phyloP scores from a whole-genome alignment of 1,284 basidiomycete species.

The Ceratobasidium sp. region DNA sequence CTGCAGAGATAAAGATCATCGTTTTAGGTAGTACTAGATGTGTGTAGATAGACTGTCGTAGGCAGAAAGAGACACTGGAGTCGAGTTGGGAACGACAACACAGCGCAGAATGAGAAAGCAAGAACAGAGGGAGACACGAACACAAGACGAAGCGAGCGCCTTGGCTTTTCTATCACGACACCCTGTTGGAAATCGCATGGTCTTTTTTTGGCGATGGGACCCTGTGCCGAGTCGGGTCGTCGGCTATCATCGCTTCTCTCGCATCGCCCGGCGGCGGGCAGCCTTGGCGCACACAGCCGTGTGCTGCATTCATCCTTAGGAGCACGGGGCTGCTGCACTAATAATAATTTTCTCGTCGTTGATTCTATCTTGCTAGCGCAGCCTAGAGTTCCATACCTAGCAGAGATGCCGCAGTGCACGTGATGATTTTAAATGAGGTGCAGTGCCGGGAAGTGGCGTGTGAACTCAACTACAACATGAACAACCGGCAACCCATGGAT shows the following conservation, averaged over 20 bases:
- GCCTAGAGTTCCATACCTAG: too few species aligned
- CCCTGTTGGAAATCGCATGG: not conserved
- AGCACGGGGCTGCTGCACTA: too few species aligned
- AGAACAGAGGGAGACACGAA: slow-evolving; percentile 1
- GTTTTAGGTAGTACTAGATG: not conserved
- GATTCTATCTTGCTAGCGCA: too few species aligned
- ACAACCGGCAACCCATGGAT: too few species aligned
- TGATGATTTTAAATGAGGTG: too few species aligned
- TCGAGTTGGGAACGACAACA: slow-evolving; percentile 34
- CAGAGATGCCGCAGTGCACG: too few species aligned
- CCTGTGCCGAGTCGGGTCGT: not conserved
- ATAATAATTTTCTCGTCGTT: too few species aligned
- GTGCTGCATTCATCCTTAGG: too few species aligned
- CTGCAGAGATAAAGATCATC: slow-evolving; percentile 12
- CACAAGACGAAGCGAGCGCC: not conserved
- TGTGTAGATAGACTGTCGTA: not conserved
- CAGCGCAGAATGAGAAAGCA: not conserved
- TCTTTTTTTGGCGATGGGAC: slow-evolving; percentile 20
- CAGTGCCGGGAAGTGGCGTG: too few species aligned
- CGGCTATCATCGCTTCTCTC: not conserved
- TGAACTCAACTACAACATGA: too few species aligned
- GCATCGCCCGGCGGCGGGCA: too few species aligned
- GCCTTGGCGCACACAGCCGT: too few species aligned
- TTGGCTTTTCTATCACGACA: slow-evolving; percentile 19
- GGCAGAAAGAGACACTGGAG: not conserved